phyloP scores from a whole-genome alignment of 257 asterid species.

The Eustoma russellianum region DNA sequence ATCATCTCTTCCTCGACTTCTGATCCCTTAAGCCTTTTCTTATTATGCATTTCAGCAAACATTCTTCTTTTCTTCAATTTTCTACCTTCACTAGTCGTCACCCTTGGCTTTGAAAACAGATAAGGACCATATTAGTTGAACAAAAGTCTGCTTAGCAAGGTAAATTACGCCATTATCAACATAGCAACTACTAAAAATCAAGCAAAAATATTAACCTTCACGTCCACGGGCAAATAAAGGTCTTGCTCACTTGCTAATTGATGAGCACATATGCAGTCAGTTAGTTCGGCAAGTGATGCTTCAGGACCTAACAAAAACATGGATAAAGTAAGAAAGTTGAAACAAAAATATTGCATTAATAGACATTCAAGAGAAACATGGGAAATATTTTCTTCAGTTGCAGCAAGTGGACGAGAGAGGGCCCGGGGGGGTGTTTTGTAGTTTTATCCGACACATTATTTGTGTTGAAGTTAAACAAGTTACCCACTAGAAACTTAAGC shows the following conservation, averaged over 20 bases:
- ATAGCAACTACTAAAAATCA: not conserved
- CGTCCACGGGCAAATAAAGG: constrained; percentile 33
- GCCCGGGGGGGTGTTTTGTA: too few relatives aligned
- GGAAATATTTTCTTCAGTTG: not conserved
- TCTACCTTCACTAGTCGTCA: constrained; percentile 11
- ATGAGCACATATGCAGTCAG: constrained; percentile 72
- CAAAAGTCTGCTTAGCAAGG: not conserved
- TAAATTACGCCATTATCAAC: not conserved
- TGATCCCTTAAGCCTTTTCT: constrained; percentile 17
- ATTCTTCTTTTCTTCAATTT: constrained; percentile 18
- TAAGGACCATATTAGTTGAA: not conserved
- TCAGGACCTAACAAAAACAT: constrained; percentile 35
- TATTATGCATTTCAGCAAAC: constrained; percentile 5
- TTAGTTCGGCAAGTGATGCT: constrained; percentile 42
- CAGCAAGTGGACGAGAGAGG: too few relatives aligned
- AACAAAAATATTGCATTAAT: not conserved
- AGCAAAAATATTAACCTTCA: constrained; percentile 39
- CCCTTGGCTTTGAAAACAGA: constrained; percentile 19
- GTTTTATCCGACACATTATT: too few relatives aligned
- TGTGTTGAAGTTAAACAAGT: too few relatives aligned
- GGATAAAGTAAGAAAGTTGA: not conserved
- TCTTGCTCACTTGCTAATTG: constrained; percentile 65
- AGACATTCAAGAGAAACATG: not conserved
- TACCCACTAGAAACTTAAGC: too few relatives aligned
- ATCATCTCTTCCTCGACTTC: constrained; percentile 17